Evolutionary conservation across 305 asterid genomes (phyloP).

Genomic region (Fraxinus albicans): DNA sequence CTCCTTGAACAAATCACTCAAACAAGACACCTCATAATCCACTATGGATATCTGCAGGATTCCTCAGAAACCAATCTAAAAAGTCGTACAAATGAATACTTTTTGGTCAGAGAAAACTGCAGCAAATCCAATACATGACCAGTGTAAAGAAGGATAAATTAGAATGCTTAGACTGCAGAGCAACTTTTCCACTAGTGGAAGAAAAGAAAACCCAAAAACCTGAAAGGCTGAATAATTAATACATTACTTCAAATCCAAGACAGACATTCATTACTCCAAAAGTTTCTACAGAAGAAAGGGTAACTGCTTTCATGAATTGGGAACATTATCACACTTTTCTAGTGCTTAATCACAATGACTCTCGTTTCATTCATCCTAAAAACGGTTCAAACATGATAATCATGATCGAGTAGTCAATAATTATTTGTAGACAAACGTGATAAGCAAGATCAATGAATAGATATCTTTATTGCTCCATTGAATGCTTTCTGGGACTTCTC

Average conservation of each 20-base stretch:
- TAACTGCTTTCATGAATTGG: constrained; percentile 5
- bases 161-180: constrained; percentile 46
- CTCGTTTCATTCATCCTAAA: not conserved
- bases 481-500: constrained; percentile 21
- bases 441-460: not conserved
- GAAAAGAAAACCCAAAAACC: constrained; percentile 20
- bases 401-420: not conserved
- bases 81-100: constrained; percentile 7
- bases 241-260: constrained; percentile 8
- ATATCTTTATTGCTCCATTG: constrained; percentile 1
- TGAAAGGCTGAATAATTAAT: constrained; percentile 18
- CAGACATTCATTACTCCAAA: constrained; percentile 30
- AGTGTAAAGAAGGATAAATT: not conserved
- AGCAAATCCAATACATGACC: constrained; percentile 30
- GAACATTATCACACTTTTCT: constrained; percentile 13
- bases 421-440: not conserved
- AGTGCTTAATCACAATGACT: not conserved
- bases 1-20: constrained; percentile 30
- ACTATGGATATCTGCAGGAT: not conserved
- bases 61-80: not conserved
- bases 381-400: not conserved
- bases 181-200: constrained; percentile 36
- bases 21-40: not conserved
- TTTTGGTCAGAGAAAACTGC: constrained; percentile 23
- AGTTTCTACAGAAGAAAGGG: not conserved